Conservation (phyloP, 306 rosid genomes). For the Dalbergia oliveri region DNA sequence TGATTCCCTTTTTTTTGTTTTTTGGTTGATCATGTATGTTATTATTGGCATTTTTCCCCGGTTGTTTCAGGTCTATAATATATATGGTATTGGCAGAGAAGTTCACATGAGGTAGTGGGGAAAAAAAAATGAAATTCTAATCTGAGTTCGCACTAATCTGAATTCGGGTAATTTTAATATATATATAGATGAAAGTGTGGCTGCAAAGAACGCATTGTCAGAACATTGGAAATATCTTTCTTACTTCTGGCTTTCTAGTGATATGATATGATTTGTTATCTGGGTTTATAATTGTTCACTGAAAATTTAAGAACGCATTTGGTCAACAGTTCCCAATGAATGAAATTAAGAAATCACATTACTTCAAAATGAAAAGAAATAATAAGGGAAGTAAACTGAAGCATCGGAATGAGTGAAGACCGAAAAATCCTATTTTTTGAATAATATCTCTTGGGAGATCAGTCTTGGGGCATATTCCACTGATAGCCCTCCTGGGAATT, state of each 20-base stretch:
- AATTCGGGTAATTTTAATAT: background rate
- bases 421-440: slow-evolving; percentile 1
- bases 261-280: background rate
- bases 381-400: background rate
- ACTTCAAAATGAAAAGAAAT: background rate
- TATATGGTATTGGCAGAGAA: background rate
- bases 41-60: background rate
- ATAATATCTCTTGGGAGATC: slow-evolving; percentile 29
- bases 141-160: background rate
- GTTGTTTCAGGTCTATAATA: slow-evolving; percentile 17
- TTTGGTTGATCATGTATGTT: background rate
- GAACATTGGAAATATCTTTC: background rate
- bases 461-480: slow-evolving; percentile 36
- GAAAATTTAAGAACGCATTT: background rate
- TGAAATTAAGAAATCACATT: slow-evolving; percentile 4
- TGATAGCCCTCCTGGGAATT: slow-evolving; percentile 26
- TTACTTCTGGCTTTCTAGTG: background rate
- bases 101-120: slow-evolving; percentile 8
- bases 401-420: slow-evolving; percentile 10
- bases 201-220: slow-evolving; percentile 1
- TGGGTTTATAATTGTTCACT: slow-evolving; percentile 7
- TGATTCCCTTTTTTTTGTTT: background rate
- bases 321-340: slow-evolving; percentile 12
- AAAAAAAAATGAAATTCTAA: background rate
- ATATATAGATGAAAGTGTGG: background rate